Conservation (phyloP, 371 early-diverging fungal species). For the Apophysomyces variabilis region DNA sequence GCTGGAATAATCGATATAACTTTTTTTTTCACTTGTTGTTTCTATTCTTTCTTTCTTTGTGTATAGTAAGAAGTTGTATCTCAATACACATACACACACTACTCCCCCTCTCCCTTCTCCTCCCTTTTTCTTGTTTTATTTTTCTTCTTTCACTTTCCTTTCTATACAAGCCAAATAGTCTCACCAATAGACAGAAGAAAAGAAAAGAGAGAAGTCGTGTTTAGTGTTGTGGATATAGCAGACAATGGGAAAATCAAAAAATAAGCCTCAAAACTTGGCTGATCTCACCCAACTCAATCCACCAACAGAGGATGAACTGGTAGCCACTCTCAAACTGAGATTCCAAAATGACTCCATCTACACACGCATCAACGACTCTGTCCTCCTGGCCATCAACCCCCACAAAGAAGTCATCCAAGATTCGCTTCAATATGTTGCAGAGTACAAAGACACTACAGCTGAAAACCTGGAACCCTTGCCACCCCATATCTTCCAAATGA, state of each 20-base stretch:
- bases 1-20: not conserved
- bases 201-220: not conserved
- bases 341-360: slow-evolving; percentile 62
- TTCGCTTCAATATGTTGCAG: slow-evolving; percentile 75
- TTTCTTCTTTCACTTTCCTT: too few relatives aligned
- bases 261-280: slow-evolving; percentile 27
- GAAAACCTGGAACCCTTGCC: slow-evolving; percentile 54
- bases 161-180: too few relatives aligned
- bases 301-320: slow-evolving; percentile 47
- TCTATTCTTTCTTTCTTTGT: slow-evolving; percentile 5
- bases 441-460: slow-evolving; percentile 72
- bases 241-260: slow-evolving; percentile 26
- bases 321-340: slow-evolving; percentile 53
- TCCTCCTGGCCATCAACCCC: slow-evolving; percentile 58
- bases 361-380: slow-evolving; percentile 69
- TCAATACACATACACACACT: slow-evolving; percentile 8
- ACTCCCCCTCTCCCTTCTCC: slow-evolving; percentile 12
- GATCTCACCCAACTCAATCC: slow-evolving; percentile 36
- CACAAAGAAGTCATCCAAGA: slow-evolving; percentile 37
- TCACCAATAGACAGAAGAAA: slow-evolving; percentile 2
- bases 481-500: slow-evolving; percentile 89
- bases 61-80: slow-evolving; percentile 1
- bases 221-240: too few relatives aligned
- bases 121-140: not conserved
- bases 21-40: not conserved